Evolutionary conservation across 805 yeast genomes (phyloP).

Genomic region (Zygotorulaspora chibaensis): DNA sequence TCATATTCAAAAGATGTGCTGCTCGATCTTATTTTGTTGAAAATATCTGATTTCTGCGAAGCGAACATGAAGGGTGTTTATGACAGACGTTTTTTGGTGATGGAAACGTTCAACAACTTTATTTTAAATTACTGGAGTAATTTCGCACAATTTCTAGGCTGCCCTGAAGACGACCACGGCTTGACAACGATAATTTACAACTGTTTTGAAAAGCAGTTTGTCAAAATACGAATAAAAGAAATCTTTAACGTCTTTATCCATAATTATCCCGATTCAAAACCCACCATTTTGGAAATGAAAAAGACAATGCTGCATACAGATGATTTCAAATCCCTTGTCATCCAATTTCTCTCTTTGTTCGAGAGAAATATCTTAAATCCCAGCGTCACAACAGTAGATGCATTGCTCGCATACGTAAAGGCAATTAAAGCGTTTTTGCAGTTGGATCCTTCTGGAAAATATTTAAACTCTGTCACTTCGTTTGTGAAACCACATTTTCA

Average conservation of each 20-base stretch:
- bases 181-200: conserved; percentile 23
- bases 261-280: conserved; percentile 47
- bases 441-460: conserved; percentile 83
- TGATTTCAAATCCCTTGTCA: conserved; percentile 15
- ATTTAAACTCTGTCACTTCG: conserved; percentile 70
- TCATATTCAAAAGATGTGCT: conserved; percentile 20
- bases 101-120: conserved; percentile 29
- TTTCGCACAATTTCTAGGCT: conserved; percentile 19
- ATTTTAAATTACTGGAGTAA: conserved; percentile 26
- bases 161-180: conserved; percentile 29
- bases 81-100: conserved; percentile 21
- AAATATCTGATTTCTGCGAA: conserved; percentile 20
- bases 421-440: conserved; percentile 67
- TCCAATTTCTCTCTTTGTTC: conserved; percentile 20
- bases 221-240: conserved; percentile 48
- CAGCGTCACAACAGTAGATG: conserved; percentile 72
- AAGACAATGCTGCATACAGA: conserved; percentile 43
- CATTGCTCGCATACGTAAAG: conserved; percentile 63
- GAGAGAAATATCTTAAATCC: conserved; percentile 54
- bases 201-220: conserved; percentile 26
- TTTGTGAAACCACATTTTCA: conserved; percentile 71
- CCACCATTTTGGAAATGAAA: conserved; percentile 58
- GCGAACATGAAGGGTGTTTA: conserved; percentile 17
- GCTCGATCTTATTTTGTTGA: conserved; percentile 19
- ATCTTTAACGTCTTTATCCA: conserved; percentile 52